A percentile compares a stretch with the other conserved stretches of the same genome.
phyloP scores from a whole-genome alignment of 78 protist species.

The Tieghemostelium lacteum region DNA sequence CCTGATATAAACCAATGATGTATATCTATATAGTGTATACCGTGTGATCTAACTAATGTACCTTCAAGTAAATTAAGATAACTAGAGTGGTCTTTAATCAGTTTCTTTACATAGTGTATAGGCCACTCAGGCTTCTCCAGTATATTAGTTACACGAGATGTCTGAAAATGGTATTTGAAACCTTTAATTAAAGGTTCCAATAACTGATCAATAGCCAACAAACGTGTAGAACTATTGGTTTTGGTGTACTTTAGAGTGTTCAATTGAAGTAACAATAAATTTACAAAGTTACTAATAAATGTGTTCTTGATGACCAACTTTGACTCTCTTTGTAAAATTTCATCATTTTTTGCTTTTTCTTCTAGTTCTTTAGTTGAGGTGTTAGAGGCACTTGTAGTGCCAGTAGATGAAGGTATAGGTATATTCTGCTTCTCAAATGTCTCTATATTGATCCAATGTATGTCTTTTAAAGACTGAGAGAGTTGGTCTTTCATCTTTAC shows the following conservation, averaged over 20 bases:
- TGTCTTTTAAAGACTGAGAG: constrained; percentile 24
- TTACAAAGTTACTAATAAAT: constrained; percentile 11
- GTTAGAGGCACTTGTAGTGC: background rate
- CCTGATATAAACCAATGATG: constrained; percentile 54
- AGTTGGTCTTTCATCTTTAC: constrained; percentile 32
- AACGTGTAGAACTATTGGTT: background rate
- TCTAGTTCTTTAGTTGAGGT: background rate
- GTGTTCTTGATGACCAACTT: background rate
- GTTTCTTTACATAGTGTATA: constrained; percentile 41
- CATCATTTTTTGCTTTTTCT: background rate
- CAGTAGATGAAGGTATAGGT: no score
- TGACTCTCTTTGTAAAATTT: background rate
- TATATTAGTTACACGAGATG: constrained; percentile 40
- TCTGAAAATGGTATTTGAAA: constrained; percentile 69
- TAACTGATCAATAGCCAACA: constrained; percentile 51
- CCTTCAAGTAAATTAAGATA: constrained; percentile 10
- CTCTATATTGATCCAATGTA: constrained; percentile 45
- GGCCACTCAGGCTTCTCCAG: constrained; percentile 75
- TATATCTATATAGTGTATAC: constrained; percentile 30
- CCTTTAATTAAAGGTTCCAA: constrained; percentile 51
- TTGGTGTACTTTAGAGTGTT: constrained; percentile 18
- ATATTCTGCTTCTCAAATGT: background rate
- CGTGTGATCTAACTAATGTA: background rate
- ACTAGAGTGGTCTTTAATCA: constrained; percentile 21
- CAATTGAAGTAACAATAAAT: constrained; percentile 29